These are phyloP conservation scores for Avena atlantica DNA, from an alignment of 176 grass and related monocot genomes.

Conservation along the genomic window DNA sequence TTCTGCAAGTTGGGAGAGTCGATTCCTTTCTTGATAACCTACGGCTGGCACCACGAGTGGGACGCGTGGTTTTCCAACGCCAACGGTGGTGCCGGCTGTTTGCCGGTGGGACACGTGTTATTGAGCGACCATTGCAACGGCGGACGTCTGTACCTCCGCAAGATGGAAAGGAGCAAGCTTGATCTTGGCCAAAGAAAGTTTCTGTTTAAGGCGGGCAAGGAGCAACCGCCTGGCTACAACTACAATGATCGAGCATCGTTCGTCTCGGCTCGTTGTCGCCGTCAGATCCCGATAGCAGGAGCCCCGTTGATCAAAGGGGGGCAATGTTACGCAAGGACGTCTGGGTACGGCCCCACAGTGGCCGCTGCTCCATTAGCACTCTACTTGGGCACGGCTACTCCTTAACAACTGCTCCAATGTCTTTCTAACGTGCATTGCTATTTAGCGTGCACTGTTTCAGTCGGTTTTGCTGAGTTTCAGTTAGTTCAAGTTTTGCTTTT, in stretches of 20 bases:
- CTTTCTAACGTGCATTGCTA: no score
- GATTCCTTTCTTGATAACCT: no score
- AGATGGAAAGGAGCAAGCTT: background rate
- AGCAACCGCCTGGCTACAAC: background rate
- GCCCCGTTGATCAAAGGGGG: background rate
- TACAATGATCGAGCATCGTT: background rate
- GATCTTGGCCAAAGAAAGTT: background rate
- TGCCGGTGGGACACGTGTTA: background rate
- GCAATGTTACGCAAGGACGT: background rate
- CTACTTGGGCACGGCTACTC: background rate
- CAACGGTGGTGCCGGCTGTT: background rate
- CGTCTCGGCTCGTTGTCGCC: background rate
- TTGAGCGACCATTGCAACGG: background rate
- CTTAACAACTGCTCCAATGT: background rate
- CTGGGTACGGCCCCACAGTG: background rate
- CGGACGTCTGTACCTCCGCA: background rate
- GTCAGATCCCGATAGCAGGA: background rate
- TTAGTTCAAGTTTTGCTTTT: no score
- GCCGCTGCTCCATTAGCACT: background rate
- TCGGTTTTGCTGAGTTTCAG: no score
- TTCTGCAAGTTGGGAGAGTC: no score
- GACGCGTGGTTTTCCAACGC: background rate
- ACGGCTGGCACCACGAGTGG: background rate
- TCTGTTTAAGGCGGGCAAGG: background rate
- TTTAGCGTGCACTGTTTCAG: no score